Evolutionary conservation across 2,329 filamentous ascomycete species (phyloP), one percentile per base, ranked within the genome.

Genomic region (Pezizomycotina sp.): DNA sequence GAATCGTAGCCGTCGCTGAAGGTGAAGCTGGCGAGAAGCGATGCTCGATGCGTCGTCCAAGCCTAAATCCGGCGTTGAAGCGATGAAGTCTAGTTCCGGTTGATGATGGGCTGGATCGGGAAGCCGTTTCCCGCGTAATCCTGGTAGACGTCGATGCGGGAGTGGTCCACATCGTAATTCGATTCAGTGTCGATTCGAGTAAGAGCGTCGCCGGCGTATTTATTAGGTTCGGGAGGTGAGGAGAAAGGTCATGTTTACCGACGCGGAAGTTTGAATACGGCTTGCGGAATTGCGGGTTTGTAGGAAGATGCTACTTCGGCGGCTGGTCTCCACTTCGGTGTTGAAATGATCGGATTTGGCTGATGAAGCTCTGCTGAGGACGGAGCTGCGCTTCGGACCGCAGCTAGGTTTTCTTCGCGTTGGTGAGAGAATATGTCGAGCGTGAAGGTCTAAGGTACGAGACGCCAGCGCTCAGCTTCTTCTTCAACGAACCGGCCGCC

Each of bases 221-320:
- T 29, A 2, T 32, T 36, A 7, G 31, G 26, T 16, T 20, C 14
- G 36, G 28, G 36, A 43, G 33, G 15, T 35, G 36, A 22, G 36
- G 10, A 7, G 41, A 36, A 6, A 36, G 36, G 8, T 34, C 36
- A 29, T 34, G 27, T 3, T 39, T 31, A 12, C 34, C 36, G n/a
- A 30, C 32, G 10, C 41, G 41, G 13, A 43, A 43, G 28, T 39
- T 43, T 19, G 22, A 38, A 15, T 39, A 43, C 6, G 41, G 41
- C 26, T 43, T 43, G 4, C 41, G 35, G 36, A 39, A 38, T 23
- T 43, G 41, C 23, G 41, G 41, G 14, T 43, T 43, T 25, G 20
- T 43, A 26, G 39, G 41, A 14, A 43, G 39, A 5, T 26, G 30
- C 10, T 22, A 33, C 35, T 6, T 28, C 8, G 4, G 12, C 36